Base-by-base conservation (phyloP, 208 protist species). In the Entamoeba dispar region DNA sequence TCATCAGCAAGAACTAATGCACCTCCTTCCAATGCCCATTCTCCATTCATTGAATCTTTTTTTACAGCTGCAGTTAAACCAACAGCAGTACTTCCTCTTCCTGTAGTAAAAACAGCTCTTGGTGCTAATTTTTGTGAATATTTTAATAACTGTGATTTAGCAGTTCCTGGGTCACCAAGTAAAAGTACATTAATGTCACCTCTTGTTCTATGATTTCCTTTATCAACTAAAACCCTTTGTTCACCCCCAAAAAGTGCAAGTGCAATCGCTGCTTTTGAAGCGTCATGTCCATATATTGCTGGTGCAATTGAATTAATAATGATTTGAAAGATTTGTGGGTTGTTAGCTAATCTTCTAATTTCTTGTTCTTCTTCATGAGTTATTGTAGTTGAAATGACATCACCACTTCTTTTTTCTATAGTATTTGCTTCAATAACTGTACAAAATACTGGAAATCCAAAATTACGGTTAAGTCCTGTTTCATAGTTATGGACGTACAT, bases 31-130 rank as follows among this genome's bases (percentile, higher is more conserved):
- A 49, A 96, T 95, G 95, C 99, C 98, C 91, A 55, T 38, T 73
- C 92, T 14, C 51, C 49, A 52, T 14, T 73, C 8, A 96, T 6
- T 14, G 38, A 19, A 49, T 92, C 91, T 55, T 38, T 92, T 38
- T 38, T 31, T 2, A 99, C 97, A 92, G 98, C 99, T 0, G 98
- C 99, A 8, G 98, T 99, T 15, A 99, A 96, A 95, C 99, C 99
- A 55, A 99, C 98, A 34, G 98, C 98, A 61, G 96, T 98, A 92
- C 96, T 97, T 49, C 98, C 98, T 93, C 99, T 99, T 91, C 98
- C 99, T 57, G 98, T 99, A 38, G 98, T 99, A 96, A 98, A 99
- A 5, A 99, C 98, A 8, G 97, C 97, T 69, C 99, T 97, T 69
- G 97, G 97, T 4, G 98, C 97, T 34, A 98, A 99, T 94, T 99